phyloP scores from a whole-genome alignment of 2,329 filamentous ascomycete genomes.

The Epicoccum sorghinum region DNA sequence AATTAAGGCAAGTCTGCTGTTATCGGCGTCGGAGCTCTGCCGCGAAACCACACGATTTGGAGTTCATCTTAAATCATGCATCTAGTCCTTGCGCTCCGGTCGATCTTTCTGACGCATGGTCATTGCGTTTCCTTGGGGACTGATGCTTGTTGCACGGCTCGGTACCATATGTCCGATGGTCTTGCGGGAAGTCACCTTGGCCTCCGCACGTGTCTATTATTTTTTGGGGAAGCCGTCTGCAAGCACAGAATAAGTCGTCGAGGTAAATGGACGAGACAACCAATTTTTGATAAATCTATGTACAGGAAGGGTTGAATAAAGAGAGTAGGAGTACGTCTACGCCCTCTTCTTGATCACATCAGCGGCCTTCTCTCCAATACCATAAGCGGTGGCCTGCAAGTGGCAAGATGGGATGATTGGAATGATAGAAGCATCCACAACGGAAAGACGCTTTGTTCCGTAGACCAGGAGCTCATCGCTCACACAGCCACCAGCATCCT shows the following conservation, averaged over 20 bases:
- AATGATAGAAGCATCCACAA: conserved; percentile 42
- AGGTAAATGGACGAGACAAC: background rate
- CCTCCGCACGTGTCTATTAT: background rate
- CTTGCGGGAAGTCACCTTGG: background rate
- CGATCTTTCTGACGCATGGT: background rate
- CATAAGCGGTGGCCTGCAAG: conserved; percentile 42
- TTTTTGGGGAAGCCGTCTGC: too few relatives aligned
- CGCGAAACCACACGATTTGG: background rate
- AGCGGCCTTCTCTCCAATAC: conserved; percentile 43
- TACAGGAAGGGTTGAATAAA: background rate
- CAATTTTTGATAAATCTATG: background rate
- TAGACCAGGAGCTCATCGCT: conserved; percentile 37
- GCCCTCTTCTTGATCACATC: conserved; percentile 38
- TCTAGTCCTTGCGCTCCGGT: background rate
- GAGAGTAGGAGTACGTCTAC: background rate
- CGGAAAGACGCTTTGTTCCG: conserved; percentile 33
- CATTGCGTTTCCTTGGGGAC: background rate
- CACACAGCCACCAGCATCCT: conserved; percentile 35
- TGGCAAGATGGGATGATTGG: conserved; percentile 38
- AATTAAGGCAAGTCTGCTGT: too few relatives aligned
- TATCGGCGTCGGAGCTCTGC: too few relatives aligned
- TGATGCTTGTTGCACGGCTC: background rate
- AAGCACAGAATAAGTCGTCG: background rate
- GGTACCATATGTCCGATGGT: conserved; percentile 2
- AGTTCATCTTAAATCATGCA: background rate